Evolutionary conservation across 2,329 filamentous ascomycete genomes (phyloP).

Genomic region (Coleophoma crateriformis): DNA sequence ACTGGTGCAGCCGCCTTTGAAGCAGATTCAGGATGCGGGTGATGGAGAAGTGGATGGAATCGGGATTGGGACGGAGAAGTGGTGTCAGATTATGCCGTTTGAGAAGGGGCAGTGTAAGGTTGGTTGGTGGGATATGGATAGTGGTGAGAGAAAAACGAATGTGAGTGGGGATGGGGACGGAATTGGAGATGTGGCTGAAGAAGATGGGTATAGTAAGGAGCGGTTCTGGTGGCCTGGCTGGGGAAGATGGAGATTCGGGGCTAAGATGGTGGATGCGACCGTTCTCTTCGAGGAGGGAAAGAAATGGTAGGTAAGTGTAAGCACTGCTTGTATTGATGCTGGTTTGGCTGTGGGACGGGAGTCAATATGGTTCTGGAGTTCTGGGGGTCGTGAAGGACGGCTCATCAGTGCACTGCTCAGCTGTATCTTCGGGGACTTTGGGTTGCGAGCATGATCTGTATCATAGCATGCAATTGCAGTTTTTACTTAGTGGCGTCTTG

Average conservation of each 20-base stretch:
- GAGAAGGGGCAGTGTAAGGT: constrained; percentile 28
- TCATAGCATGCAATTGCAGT: too few relatives aligned
- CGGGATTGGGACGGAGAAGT: constrained; percentile 39
- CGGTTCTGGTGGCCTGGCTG: constrained; percentile 44
- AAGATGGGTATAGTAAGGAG: constrained; percentile 5
- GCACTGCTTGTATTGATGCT: neutral
- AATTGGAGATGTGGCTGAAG: neutral
- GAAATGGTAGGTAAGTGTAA: constrained; percentile 43
- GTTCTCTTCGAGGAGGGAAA: constrained; percentile 24
- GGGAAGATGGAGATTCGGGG: constrained; percentile 35
- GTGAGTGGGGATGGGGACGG: neutral
- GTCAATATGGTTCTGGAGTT: too few relatives aligned
- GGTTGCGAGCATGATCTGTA: too few relatives aligned
- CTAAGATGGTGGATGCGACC: constrained; percentile 24
- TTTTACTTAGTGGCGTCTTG: too few relatives aligned
- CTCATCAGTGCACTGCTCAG: too few relatives aligned
- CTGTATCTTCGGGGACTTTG: too few relatives aligned
- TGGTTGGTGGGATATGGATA: constrained; percentile 39
- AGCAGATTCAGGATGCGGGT: constrained; percentile 21
- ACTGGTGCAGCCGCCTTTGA: constrained; percentile 44
- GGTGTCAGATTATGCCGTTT: constrained; percentile 33
- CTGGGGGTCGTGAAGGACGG: too few relatives aligned
- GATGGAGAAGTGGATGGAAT: constrained; percentile 28
- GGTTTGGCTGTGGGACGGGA: neutral
- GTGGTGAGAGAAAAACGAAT: neutral